These are phyloP conservation scores for Solanum hybrid DNA, from an alignment of 305 asterid genomes.

Conservation along the genomic window DNA sequence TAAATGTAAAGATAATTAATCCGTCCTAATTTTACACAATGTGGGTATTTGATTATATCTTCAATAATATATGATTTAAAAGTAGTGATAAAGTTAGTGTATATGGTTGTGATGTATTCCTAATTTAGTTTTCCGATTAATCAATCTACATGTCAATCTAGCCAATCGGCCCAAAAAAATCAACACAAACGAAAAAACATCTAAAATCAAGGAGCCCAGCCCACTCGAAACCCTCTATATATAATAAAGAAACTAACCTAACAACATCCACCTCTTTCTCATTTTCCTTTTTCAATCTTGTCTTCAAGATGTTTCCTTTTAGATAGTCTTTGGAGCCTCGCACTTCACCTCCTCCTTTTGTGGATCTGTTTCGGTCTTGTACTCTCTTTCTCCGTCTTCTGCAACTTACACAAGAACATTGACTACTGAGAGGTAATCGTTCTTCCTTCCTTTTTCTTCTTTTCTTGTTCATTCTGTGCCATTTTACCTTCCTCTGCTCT, in stretches of 20 bases:
- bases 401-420: neutral
- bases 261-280: neutral
- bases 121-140: too few relatives aligned
- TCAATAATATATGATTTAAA: too few relatives aligned
- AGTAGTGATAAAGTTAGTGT: too few relatives aligned
- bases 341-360: neutral
- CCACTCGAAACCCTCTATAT: neutral
- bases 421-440: neutral
- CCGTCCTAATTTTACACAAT: too few relatives aligned
- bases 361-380: neutral
- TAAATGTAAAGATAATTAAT: too few relatives aligned
- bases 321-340: too few relatives aligned
- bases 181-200: too few relatives aligned
- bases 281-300: neutral
- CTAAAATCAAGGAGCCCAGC: neutral
- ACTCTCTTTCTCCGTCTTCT: neutral
- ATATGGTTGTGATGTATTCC: too few relatives aligned
- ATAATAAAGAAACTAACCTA: neutral
- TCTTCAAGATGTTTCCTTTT: neutral
- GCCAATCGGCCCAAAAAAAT: neutral
- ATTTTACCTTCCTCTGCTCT: neutral
- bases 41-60: too few relatives aligned
- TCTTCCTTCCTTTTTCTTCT: neutral
- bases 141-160: too few relatives aligned
- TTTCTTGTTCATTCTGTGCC: neutral